These are phyloP conservation scores for Blastobotrys attinorum DNA, from an alignment of 805 yeast species.

Conservation along the genomic window DNA sequence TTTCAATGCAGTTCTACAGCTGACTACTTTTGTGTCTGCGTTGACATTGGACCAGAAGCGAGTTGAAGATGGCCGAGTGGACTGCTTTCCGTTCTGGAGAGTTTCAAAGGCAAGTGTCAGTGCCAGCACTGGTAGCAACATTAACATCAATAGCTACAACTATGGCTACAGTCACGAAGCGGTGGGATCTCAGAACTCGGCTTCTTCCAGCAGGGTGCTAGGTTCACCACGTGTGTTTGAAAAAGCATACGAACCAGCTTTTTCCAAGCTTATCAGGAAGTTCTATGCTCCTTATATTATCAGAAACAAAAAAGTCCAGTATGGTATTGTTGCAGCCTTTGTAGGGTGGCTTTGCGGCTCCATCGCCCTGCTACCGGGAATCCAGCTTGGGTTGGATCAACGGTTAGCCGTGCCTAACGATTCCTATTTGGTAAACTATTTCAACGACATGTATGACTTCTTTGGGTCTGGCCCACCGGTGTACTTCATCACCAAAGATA, in stretches of 20 bases:
- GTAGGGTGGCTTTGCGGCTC: slow-evolving; percentile 60
- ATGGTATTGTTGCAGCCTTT: slow-evolving; percentile 46
- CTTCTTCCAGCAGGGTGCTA: slow-evolving; percentile 13
- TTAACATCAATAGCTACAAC: no score
- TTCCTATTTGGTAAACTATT: slow-evolving; percentile 76
- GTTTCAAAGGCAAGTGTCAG: slow-evolving; percentile 11
- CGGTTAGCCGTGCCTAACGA: slow-evolving; percentile 76
- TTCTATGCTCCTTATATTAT: slow-evolving; percentile 57
- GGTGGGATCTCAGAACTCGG: slow-evolving; percentile 2
- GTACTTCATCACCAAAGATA: slow-evolving; percentile 68
- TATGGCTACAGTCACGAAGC: not conserved
- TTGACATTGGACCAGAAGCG: slow-evolving; percentile 60
- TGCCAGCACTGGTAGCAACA: no score
- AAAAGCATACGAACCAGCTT: slow-evolving; percentile 26
- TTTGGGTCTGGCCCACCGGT: slow-evolving; percentile 88
- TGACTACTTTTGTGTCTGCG: slow-evolving; percentile 73
- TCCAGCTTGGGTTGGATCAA: slow-evolving; percentile 81
- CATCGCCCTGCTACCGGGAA: slow-evolving; percentile 56
- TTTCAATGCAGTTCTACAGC: slow-evolving; percentile 66
- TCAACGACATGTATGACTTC: slow-evolving; percentile 62
- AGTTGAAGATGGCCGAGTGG: slow-evolving; percentile 50
- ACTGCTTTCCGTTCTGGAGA: slow-evolving; percentile 51
- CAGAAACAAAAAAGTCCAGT: slow-evolving; percentile 35
- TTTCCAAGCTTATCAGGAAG: slow-evolving; percentile 36
- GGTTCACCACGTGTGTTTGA: slow-evolving; percentile 15